Evolutionary conservation across 371 early-diverging fungal species (phyloP).

Genomic region (Blastocladiella emersonii): DNA sequence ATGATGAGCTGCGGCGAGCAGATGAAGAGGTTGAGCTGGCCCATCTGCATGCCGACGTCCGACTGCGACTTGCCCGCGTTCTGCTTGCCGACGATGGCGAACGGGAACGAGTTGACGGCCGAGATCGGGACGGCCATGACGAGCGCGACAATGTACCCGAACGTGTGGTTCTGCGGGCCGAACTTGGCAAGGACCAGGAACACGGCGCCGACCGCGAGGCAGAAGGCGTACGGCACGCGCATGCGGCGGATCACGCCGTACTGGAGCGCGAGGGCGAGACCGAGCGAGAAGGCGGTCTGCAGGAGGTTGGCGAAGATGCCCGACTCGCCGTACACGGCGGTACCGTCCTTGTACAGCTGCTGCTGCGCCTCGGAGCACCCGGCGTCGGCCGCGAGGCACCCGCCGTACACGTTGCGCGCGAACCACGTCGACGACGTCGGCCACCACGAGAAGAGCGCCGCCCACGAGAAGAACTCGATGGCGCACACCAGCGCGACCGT

Average conservation of each 20-base stretch:
- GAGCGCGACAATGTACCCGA: constrained; percentile 1
- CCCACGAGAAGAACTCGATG: constrained; percentile 11
- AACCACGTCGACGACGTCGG: constrained; percentile 9
- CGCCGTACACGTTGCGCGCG: constrained; percentile 7
- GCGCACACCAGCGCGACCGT: constrained; percentile 7
- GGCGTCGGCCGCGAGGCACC: constrained; percentile 4
- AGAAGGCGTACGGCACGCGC: constrained; percentile 3
- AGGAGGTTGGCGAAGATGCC: constrained; percentile 8
- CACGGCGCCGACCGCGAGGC: constrained; percentile 9
- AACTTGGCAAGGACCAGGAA: constrained; percentile 8
- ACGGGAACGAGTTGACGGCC: constrained; percentile 13
- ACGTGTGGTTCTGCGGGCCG: not conserved
- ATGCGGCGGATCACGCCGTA: constrained; percentile 8
- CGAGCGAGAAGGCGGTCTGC: constrained; percentile 8
- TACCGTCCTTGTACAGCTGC: not conserved
- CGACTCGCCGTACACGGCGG: not conserved
- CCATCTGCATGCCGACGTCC: not conserved
- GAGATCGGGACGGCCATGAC: constrained; percentile 8
- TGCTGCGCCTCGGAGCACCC: constrained; percentile 1
- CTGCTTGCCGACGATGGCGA: constrained; percentile 11
- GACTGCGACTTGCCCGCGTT: not conserved
- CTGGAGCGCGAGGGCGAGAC: constrained; percentile 2
- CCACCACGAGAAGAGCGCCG: constrained; percentile 12
- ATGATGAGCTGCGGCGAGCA: not conserved
- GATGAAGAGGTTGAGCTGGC: not conserved